phyloP scores from a whole-genome alignment of 768 basidiomycete species.

The Gautieria morchelliformis region DNA sequence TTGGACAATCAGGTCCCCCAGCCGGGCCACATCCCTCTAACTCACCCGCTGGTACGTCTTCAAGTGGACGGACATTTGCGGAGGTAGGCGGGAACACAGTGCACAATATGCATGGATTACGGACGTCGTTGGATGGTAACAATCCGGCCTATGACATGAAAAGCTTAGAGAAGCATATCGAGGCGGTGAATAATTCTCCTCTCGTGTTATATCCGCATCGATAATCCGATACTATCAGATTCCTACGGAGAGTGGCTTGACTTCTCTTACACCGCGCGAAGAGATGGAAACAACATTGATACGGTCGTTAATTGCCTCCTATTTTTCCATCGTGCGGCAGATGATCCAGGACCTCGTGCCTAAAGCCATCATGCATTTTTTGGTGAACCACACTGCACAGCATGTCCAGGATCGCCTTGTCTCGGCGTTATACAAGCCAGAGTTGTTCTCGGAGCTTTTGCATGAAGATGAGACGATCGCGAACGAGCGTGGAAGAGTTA shows the following conservation, averaged over 20 bases:
- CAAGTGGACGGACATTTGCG: neutral
- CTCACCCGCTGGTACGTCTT: neutral
- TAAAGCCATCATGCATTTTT: conserved; percentile 96
- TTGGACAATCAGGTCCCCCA: conserved; percentile 79
- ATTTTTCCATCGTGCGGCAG: conserved; percentile 93
- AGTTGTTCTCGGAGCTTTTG: conserved; percentile 80
- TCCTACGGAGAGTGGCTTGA: conserved; percentile 43
- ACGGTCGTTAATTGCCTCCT: conserved; percentile 87
- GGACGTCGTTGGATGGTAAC: conserved; percentile 48
- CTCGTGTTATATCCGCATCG: conserved; percentile 7
- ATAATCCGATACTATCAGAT: conserved; percentile 25
- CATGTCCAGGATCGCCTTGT: conserved; percentile 96
- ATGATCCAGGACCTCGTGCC: conserved; percentile 95
- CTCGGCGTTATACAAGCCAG: conserved; percentile 89
- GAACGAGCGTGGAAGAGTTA: conserved; percentile 86
- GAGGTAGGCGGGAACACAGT: conserved; percentile 10
- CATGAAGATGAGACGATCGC: conserved; percentile 95
- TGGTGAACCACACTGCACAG: conserved; percentile 95
- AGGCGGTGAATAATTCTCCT: conserved; percentile 43
- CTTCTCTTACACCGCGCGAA: conserved; percentile 65
- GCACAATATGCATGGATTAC: neutral
- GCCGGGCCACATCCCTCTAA: conserved; percentile 30
- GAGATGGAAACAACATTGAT: conserved; percentile 97
- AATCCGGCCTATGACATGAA: conserved; percentile 97
- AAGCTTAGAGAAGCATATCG: conserved; percentile 93